Evolutionary conservation across 1,284 basidiomycete species (phyloP), one percentile per base, ranked within the genome.

Genomic region (Omphalotus olearius): DNA sequence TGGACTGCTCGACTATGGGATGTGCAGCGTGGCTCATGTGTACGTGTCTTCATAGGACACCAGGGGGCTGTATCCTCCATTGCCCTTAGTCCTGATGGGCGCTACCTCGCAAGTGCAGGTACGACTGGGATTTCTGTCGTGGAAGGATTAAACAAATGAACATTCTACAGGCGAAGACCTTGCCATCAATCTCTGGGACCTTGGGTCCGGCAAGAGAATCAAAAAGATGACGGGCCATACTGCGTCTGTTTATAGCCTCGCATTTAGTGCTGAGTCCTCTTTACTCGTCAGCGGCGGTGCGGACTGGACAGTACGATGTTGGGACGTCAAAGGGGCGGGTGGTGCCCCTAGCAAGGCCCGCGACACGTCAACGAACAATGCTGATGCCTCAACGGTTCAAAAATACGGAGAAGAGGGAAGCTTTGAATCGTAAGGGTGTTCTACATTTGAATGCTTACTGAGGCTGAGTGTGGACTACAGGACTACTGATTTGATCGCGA

Each of bases 151-250:
- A 14, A n/a, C 35, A 53, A 33, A 48, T 50, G 26, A 56, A 47
- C 25, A 11, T 51, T 45, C 18, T 42, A 17, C 59, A 89, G 93
- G 90, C 20, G 93, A 98, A 63, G 97, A 98, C 64, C 78, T 91
- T 16, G 83, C 88, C 3, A 96, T 99, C 70, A 93, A 91, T 64
- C 72, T 99, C 0, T 99, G 97, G 97, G 96, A 99, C 63, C 76
- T 99, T 44, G 92, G 91, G 1, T 93, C 92, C 20, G 94, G 95
- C 6, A 83, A 88, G 54, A 82, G 93, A 43, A 86, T 99, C 61
- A 99, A 99, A 74, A 95, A 93, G 68, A 98, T 99, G 94, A 86
- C 83, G 16, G 97, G 97, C 0, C 97, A 99, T 67, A 86, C 82
- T 0, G 84, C 88, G 14, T 85, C 93, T 0, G 83, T 99, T 50